These are phyloP conservation scores for Triticum aestivum DNA, from an alignment of 176 grass and related monocot genomes.

Conservation along the genomic window DNA sequence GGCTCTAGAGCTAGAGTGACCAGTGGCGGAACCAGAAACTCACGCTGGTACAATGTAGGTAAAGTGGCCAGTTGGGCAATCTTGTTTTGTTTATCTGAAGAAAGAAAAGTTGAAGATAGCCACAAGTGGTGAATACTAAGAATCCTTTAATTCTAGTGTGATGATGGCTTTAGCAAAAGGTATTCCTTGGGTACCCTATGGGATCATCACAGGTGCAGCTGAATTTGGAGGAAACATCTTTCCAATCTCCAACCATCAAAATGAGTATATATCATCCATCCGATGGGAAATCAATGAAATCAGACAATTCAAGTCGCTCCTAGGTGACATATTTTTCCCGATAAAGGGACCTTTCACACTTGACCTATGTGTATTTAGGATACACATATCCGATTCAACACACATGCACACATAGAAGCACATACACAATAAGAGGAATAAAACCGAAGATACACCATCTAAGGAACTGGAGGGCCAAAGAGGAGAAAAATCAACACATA, in stretches of 20 bases:
- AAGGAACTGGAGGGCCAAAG: too few relatives aligned
- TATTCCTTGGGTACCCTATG: conserved; percentile 45
- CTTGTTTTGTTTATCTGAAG: conserved; percentile 19
- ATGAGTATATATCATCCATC: conserved; percentile 23
- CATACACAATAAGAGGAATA: too few relatives aligned
- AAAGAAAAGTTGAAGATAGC: conserved; percentile 4
- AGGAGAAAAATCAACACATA: too few relatives aligned
- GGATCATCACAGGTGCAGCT: conserved; percentile 15
- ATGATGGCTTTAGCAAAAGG: conserved; percentile 36
- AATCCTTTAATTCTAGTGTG: conserved; percentile 45
- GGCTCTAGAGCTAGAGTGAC: conserved; percentile 36
- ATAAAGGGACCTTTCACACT: too few relatives aligned
- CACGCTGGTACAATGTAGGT: conserved; percentile 34
- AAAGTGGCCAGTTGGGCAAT: conserved; percentile 19
- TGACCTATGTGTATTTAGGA: too few relatives aligned
- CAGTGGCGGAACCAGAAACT: conserved; percentile 53
- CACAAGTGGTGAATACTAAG: conserved; percentile 54
- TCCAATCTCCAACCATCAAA: not conserved
- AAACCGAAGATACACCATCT: too few relatives aligned
- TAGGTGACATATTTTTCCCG: not conserved
- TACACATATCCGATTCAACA: too few relatives aligned
- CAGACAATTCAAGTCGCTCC: not conserved
- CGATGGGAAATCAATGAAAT: conserved; percentile 1
- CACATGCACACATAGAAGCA: too few relatives aligned
- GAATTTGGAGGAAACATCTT: not conserved